Base-by-base conservation (phyloP, 164 flowering plant genomes). In the Macadamia tetraphylla region DNA sequence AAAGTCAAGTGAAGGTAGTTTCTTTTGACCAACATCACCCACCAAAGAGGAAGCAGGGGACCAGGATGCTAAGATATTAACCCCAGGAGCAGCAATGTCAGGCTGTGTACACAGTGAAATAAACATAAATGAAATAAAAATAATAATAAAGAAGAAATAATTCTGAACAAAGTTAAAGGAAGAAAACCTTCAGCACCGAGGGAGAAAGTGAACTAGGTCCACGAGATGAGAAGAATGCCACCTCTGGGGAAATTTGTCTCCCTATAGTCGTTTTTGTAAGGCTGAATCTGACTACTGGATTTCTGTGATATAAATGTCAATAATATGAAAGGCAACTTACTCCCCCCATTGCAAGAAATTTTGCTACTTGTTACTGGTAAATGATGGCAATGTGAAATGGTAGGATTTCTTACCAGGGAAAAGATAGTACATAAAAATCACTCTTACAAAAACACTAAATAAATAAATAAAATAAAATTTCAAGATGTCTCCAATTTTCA, bases 51-150 rank as follows among this genome's bases (percentile, higher is more conserved):
- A 44, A 70, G 74, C 77, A 62, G 75, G 77, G 29, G 81, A 60
- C 84, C 81, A 77, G 4, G 91, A 56, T 0, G 91, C 91, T 67
- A 85, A 74, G 60, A 87, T 84, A 65, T 80, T 80, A 42, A 86
- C 85, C 46, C 90, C 90, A 51, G 90, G 90, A 60, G 88, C 87
- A 55, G 85, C 80, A 67, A 87, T 75, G 51, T 88, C 91, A 35
- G 91, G 89, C 89, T 86, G 81, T 66, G 14, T 53, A 17, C 18
- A 14, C 6, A 53, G 57, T 49, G 11, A 49, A 49, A 8, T 10
- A 49, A 49, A 35, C 40, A 46, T 46, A 53, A 8, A 51, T 17
- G 11, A 49, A 2, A 18, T 8, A 60, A 23, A 23, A 8, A 29
- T 30, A 46, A 18, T 51, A 15, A 18, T 10, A 11, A 52, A 30